Evolutionary conservation across 805 yeast genomes (phyloP).

Genomic region (Zygoascus ofunaensis): DNA sequence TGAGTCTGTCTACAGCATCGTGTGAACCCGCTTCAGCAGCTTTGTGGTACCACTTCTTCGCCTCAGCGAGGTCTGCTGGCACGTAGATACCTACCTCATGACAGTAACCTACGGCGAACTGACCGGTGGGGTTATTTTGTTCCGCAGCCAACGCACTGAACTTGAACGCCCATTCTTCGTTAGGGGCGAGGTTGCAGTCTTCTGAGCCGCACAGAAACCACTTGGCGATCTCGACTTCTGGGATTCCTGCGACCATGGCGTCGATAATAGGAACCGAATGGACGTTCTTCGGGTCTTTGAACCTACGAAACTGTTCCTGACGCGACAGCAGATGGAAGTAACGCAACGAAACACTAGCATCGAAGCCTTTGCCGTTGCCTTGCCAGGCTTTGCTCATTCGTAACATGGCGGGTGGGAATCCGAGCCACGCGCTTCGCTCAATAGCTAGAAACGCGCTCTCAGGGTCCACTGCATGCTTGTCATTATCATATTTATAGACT

Average conservation of each 20-base stretch:
- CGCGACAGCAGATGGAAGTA: slow-evolving; percentile 29
- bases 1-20: slow-evolving; percentile 27
- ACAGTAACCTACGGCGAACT: slow-evolving; percentile 61
- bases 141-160: slow-evolving; percentile 62
- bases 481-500: background rate
- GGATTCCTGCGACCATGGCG: slow-evolving; percentile 23
- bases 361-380: slow-evolving; percentile 24
- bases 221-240: slow-evolving; percentile 33
- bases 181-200: slow-evolving; percentile 38
- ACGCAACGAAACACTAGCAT: slow-evolving; percentile 25
- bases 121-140: slow-evolving; percentile 51
- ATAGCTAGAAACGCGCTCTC: slow-evolving; percentile 24
- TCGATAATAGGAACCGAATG: background rate
- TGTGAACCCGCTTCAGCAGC: slow-evolving; percentile 45
- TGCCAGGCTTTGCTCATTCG: slow-evolving; percentile 32
- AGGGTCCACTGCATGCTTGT: background rate
- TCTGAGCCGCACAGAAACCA: slow-evolving; percentile 69
- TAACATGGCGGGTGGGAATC: slow-evolving; percentile 29
- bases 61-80: slow-evolving; percentile 33
- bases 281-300: slow-evolving; percentile 9
- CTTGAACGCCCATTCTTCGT: slow-evolving; percentile 54
- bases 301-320: slow-evolving; percentile 25
- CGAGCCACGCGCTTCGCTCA: slow-evolving; percentile 30
- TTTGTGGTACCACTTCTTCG: slow-evolving; percentile 41
- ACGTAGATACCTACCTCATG: slow-evolving; percentile 59